Base-by-base conservation (phyloP, 1,284 basidiomycete genomes). In the Boletus mariae region DNA sequence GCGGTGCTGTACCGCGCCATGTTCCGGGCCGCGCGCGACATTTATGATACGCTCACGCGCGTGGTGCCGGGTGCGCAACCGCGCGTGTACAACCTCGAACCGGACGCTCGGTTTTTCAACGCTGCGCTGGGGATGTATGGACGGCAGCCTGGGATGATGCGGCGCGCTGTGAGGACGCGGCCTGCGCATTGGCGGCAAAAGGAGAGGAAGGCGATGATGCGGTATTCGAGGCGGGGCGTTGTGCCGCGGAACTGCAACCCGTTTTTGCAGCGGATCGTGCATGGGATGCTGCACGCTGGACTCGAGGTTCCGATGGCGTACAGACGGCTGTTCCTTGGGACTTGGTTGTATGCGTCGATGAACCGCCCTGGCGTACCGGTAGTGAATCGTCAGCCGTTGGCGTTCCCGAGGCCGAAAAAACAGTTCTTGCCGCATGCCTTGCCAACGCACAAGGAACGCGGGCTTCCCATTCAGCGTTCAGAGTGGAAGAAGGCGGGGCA, bases 41-140 rank as follows among this genome's bases (percentile, higher is more conserved):
- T 76, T 26, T 67, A 67, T 41, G 38, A 62, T n/a, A 56, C 67
- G 40, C 56, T 75, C 31, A 55, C 45, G 3, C 51, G 54, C 32
- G 58, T 60, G 25, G 58, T 56, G 11, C 56, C 67, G 2, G 25
- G 52, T 2, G 56, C 57, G 20, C 57, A 52, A 12, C 58, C 55
- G 20, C 59, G 53, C 9, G 54, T 73, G 17, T 53, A 68, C 37
- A 58, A 73, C 10, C 80, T 83, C 3, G 57, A 57, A 9, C 80
- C 83, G 0, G 87, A 90, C 60, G 77, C 75, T 10, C 74, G 78
- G 35, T 87, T 89, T 65, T 88, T 83, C 71, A 87, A 87, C 53
- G 80, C 82, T 3, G 75, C 82, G 4, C 65, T 90, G 15, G 67
- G 72, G 13, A 70, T 83, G 23, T 79, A 83, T 59, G 66, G 63